Evolutionary conservation across 441 rosid genomes (phyloP).

Genomic region (Mallotus repandus): DNA sequence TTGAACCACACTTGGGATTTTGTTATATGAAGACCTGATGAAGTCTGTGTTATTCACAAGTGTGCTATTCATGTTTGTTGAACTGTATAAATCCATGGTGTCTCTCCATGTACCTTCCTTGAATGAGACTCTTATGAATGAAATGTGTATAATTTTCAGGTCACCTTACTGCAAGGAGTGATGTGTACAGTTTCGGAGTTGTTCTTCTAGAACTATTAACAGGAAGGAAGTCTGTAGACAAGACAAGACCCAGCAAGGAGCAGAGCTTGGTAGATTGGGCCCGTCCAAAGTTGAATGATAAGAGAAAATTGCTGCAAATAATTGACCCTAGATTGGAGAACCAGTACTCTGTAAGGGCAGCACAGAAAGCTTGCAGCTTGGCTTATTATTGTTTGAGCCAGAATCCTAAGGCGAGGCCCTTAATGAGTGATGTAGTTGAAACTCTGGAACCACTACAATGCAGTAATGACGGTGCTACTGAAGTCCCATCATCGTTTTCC

Average conservation of each 20-base stretch:
- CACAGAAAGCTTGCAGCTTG: slow-evolving; percentile 92
- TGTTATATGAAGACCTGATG: neutral
- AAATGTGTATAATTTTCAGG: slow-evolving; percentile 52
- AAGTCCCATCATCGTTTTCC: slow-evolving; percentile 42
- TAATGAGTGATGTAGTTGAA: slow-evolving; percentile 96
- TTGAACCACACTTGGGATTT: neutral
- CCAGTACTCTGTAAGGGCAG: slow-evolving; percentile 90
- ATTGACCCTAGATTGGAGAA: slow-evolving; percentile 86
- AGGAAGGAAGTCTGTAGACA: slow-evolving; percentile 96
- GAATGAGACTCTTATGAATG: slow-evolving; percentile 12
- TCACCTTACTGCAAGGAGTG: slow-evolving; percentile 93
- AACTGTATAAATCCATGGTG: neutral
- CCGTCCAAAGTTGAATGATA: slow-evolving; percentile 89
- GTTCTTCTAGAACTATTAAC: slow-evolving; percentile 94
- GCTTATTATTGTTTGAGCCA: slow-evolving; percentile 94
- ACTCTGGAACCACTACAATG: slow-evolving; percentile 88
- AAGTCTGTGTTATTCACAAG: neutral
- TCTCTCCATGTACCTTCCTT: neutral
- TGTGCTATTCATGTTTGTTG: neutral
- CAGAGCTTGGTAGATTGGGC: slow-evolving; percentile 99
- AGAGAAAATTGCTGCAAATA: slow-evolving; percentile 83
- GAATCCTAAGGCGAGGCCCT: slow-evolving; percentile 95
- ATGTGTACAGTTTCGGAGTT: slow-evolving; percentile 95
- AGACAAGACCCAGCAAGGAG: slow-evolving; percentile 92
- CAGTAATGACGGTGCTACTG: slow-evolving; percentile 41